These are phyloP conservation scores for Nannochloropsis salina DNA, from an alignment of 108 stramenopile genomes.

Conservation along the genomic window DNA sequence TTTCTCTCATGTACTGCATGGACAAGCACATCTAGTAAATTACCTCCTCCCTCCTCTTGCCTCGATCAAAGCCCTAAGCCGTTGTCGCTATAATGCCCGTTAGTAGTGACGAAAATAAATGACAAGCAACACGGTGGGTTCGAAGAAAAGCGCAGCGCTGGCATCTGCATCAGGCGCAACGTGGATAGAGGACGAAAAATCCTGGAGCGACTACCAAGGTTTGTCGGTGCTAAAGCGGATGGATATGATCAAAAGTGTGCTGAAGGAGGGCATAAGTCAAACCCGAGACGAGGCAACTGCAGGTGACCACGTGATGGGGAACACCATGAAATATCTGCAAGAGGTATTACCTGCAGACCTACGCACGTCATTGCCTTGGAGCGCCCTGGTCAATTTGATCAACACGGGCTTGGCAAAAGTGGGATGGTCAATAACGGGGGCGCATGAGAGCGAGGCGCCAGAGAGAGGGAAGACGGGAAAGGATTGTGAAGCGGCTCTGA, in stretches of 20 bases:
- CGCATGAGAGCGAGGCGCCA: background rate
- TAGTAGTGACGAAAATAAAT: too few relatives aligned
- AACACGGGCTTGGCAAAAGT: background rate
- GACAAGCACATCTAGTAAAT: too few relatives aligned
- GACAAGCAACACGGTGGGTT: too few relatives aligned
- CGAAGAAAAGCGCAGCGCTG: too few relatives aligned
- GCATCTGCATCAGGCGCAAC: background rate
- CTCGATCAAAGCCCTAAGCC: too few relatives aligned
- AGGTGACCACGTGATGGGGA: background rate
- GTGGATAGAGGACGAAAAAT: conserved; percentile 17
- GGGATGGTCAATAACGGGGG: background rate
- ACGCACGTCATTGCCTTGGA: background rate
- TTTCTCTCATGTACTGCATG: too few relatives aligned
- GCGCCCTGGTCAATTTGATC: background rate
- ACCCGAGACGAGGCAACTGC: background rate
- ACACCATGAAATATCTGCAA: background rate
- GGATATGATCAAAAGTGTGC: background rate
- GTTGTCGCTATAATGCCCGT: too few relatives aligned
- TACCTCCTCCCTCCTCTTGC: too few relatives aligned
- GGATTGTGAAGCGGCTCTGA: background rate
- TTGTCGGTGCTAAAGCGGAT: background rate
- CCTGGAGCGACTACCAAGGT: conserved; percentile 5
- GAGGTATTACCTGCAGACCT: background rate
- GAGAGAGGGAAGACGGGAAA: background rate
- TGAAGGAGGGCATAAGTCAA: background rate